Percentiles rank a stretch among this genome's conserved stretches.
Evolutionary conservation across 352 stramenopile genomes (phyloP).

Genomic region (Globisporangium middletonii): DNA sequence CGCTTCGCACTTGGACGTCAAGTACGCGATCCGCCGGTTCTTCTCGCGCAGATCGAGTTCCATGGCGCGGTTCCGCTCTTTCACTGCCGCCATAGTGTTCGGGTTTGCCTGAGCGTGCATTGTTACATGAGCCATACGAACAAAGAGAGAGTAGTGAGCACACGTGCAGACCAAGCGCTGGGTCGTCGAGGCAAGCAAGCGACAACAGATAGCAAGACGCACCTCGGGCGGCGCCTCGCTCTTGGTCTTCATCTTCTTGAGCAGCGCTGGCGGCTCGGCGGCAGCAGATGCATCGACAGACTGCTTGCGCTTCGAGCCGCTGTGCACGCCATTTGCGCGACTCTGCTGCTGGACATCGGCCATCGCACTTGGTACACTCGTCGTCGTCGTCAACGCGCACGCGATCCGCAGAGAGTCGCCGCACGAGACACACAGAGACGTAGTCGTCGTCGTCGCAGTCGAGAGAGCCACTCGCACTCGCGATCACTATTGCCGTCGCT

Average conservation of each 20-base stretch:
- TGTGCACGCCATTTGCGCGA: constrained; percentile 4
- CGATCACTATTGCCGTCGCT: background rate
- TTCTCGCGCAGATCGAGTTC: constrained; percentile 76
- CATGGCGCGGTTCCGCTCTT: constrained; percentile 68
- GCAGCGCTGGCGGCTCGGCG: constrained; percentile 3
- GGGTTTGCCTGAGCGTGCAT: constrained; percentile 42
- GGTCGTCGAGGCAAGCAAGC: background rate
- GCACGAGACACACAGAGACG: background rate
- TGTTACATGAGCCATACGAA: too few relatives aligned
- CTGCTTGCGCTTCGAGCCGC: constrained; percentile 9
- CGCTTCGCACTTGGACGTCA: constrained; percentile 61
- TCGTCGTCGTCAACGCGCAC: background rate
- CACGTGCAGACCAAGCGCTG: constrained; percentile 1
- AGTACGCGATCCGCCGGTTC: constrained; percentile 67
- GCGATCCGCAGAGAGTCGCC: background rate
- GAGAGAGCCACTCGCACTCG: background rate
- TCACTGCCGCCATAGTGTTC: constrained; percentile 68
- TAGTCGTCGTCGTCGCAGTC: background rate
- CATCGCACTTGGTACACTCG: background rate
- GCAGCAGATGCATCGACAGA: background rate
- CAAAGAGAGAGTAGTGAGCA: background rate
- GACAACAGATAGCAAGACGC: background rate
- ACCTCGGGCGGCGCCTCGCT: constrained; percentile 50
- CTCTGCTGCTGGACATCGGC: constrained; percentile 12
- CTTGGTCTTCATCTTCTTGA: constrained; percentile 71